Percentiles rank a stretch among this genome's conserved stretches.
Evolutionary conservation across 768 basidiomycete genomes (phyloP).

Genomic region (Boletus rubroflammeus): DNA sequence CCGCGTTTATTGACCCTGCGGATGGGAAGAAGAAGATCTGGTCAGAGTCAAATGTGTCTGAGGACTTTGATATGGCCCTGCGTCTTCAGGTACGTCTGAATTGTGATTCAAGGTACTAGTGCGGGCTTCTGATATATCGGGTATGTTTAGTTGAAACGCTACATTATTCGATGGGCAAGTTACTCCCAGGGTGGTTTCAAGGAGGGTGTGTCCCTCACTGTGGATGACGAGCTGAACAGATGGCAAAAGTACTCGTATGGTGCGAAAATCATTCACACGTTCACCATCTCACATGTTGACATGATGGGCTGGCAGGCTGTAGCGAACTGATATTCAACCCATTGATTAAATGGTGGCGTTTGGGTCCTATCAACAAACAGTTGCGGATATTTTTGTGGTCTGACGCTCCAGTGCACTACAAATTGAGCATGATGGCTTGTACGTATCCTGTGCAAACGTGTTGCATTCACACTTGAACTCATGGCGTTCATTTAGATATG

Average conservation of each 20-base stretch:
- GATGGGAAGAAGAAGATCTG: conserved; percentile 66
- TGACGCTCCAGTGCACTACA: conserved; percentile 74
- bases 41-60: conserved; percentile 65
- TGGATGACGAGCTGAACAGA: conserved; percentile 88
- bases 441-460: conserved; percentile 14
- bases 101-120: neutral
- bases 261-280: conserved; percentile 37
- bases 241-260: conserved; percentile 92
- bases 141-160: conserved; percentile 17
- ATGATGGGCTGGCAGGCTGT: conserved; percentile 25
- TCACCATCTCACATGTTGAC: conserved; percentile 25
- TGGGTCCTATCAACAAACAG: conserved; percentile 83
- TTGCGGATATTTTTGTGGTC: conserved; percentile 79
- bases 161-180: conserved; percentile 60
- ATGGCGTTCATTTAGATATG: conserved; percentile 35
- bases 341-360: conserved; percentile 66
- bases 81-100: conserved; percentile 40
- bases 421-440: conserved; percentile 60
- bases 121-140: neutral
- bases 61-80: conserved; percentile 69
- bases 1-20: conserved; percentile 58
- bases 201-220: conserved; percentile 90
- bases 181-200: conserved; percentile 87
- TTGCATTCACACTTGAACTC: neutral
- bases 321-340: conserved; percentile 81